Conservation (phyloP, 257 asterid genomes). For the Nicotiana benthamiana region DNA sequence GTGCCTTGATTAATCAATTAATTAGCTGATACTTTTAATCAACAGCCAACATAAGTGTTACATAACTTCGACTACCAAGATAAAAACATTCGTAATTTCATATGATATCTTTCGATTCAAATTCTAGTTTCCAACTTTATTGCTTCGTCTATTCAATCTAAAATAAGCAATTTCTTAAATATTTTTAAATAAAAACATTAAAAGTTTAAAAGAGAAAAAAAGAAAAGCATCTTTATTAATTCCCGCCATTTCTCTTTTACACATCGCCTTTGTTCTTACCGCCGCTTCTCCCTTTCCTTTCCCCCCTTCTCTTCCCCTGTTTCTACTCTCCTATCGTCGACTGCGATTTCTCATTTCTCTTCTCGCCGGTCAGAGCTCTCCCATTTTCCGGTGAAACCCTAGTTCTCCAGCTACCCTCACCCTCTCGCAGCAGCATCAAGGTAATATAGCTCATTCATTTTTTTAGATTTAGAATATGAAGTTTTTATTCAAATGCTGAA, state of each 20-base stretch:
- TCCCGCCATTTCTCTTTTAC: constrained; percentile 4
- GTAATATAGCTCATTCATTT: too few species aligned
- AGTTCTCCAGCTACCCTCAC: background rate
- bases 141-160: too few species aligned
- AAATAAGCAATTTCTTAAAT: background rate
- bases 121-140: too few species aligned
- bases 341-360: background rate
- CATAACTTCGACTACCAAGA: too few species aligned
- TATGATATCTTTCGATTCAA: too few species aligned
- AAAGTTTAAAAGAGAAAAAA: background rate
- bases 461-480: too few species aligned
- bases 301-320: background rate
- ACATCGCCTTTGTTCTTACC: background rate
- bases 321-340: background rate
- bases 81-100: too few species aligned
- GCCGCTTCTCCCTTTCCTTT: background rate
- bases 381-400: background rate
- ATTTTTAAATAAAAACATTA: background rate
- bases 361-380: too few species aligned
- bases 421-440: background rate
- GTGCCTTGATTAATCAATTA: too few species aligned
- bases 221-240: background rate
- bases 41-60: rapidly evolving
- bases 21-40: too few species aligned
- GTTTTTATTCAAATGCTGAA: too few species aligned